Base-by-base conservation (phyloP, 306 rosid species). In the Inga leiocalycina region DNA sequence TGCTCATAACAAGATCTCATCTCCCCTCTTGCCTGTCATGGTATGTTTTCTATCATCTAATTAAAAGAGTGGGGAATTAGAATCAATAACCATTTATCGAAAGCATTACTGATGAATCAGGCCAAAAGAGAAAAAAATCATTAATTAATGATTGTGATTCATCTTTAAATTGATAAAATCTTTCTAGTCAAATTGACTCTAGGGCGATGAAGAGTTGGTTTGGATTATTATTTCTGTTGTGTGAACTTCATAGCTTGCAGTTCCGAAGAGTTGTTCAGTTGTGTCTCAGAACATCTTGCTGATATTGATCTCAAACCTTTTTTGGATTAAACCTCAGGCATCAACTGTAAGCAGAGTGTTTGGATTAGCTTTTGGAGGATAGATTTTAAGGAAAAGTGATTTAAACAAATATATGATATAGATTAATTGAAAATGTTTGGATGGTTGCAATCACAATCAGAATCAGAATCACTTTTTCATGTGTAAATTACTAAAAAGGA, bases 1-100 rank as follows among this genome's bases (percentile, higher is more conserved):
- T 85, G 81, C 85, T 13, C 99, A 92, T 88, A 87, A 92, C 96
- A 95, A 90, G 95, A 94, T 95, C 86, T 85, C 98, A 65, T 96
- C 99, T 87, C 99, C 99, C 3, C 91, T 94, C 77, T 94, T 93
- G 66, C 99, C 99, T n/a, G 98, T 92, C 22, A 32, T 92, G 97
- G 98, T 93, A 93, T 52, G 98, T 80, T 90, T 59, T 68, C 73
- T 56, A 62, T 69, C 15, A 56, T 81, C 78, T 27, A 46, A 41
- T 56, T 66, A 35, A 22, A 77, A 52, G 16, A 80, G 3, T 68
- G 20, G 54, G 52, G 51, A 8, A 37, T 71, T 24, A 77, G 35
- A 56, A 81, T 71, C 77, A 71, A 32, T 64, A 77, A 32, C 49
- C 10, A 51, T 85, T 84, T 52, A 69, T 43, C 20, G 32, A 81